Evolutionary conservation across 225 moss, liverwort and hornwort genomes (phyloP).

Genomic region (Straminergon stramineum): DNA sequence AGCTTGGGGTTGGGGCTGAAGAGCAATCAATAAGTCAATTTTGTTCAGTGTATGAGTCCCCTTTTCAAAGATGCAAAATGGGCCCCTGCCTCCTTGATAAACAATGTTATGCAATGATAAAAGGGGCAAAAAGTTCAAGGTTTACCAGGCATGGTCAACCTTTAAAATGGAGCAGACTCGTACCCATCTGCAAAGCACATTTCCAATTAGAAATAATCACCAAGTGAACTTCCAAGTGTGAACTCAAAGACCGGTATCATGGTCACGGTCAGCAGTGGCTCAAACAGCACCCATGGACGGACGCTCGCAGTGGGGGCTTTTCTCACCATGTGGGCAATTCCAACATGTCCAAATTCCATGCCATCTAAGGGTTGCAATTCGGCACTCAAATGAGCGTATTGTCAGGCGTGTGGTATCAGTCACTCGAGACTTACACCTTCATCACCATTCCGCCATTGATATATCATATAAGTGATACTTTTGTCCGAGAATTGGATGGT

Average conservation of each 20-base stretch:
- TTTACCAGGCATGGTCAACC: too few species aligned
- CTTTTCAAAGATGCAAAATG: too few species aligned
- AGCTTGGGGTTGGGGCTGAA: too few species aligned
- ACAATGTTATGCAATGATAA: background rate
- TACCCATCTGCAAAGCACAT: background rate
- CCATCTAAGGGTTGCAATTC: background rate
- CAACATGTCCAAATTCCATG: background rate
- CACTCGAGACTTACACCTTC: background rate
- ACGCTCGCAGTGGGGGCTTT: background rate
- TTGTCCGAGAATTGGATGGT: background rate
- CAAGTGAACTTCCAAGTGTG: background rate
- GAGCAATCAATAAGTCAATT: too few species aligned
- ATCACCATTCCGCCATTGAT: background rate
- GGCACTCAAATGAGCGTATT: background rate
- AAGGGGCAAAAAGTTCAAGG: background rate
- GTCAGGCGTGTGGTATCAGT: background rate
- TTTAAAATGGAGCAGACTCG: background rate
- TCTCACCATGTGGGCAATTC: background rate
- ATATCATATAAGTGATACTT: background rate
- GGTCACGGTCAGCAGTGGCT: too few species aligned
- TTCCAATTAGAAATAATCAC: accelerated
- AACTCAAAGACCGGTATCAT: background rate
- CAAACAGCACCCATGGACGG: background rate
- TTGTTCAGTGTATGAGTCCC: too few species aligned
- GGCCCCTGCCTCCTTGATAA: too few species aligned